Base-by-base conservation (phyloP, 192 early-diverging fungal genomes). In the Backusella sp. region DNA sequence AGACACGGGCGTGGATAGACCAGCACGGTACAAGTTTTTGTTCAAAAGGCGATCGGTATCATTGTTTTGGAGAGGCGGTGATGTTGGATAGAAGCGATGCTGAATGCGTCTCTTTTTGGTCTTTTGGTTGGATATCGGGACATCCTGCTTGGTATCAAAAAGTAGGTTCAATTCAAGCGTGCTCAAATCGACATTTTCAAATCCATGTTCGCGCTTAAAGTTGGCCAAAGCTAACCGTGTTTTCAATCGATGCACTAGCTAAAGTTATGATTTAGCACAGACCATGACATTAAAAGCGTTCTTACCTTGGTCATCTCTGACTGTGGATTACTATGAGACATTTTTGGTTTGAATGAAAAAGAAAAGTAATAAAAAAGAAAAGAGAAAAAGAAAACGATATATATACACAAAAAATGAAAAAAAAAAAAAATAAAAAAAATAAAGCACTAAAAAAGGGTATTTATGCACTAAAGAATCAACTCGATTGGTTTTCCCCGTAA, bases 141-240 rank as follows among this genome's bases (percentile, higher is more conserved):
- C n/a, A 23, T 56, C 21, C 23, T 59, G 56, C 56, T 59, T 59
- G 28, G 21, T 9, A 34, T 30, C 39, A 41, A 52, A 41, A 21
- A 75, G 21, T 1, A 59, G 23, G 17, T 32, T 49, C 2, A 21
- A 52, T 30, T 76, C 75, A 5, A 76, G 44, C 30, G 75, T 76
- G 7, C 32, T 62, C 26, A 76, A 28, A 68, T 76, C 75, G 12
- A 44, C 2, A 15, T 70, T 69, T 70, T 79, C 73, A 26, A 71
- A 72, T 37, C 78, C 78, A 76, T 79, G 68, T 32, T 79, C 53
- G 23, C 49, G 66, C 28, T 79, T 79, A 56, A 72, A 79, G 71
- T 75, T 79, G 23, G 78, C 78, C 19, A 79, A 69, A 4, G 73
- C 73, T 41, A 79, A 74, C n/a, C 78, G 68, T 69, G 78, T 70